Conservation (phyloP, 768 basidiomycete species). For the Chiua virens region DNA sequence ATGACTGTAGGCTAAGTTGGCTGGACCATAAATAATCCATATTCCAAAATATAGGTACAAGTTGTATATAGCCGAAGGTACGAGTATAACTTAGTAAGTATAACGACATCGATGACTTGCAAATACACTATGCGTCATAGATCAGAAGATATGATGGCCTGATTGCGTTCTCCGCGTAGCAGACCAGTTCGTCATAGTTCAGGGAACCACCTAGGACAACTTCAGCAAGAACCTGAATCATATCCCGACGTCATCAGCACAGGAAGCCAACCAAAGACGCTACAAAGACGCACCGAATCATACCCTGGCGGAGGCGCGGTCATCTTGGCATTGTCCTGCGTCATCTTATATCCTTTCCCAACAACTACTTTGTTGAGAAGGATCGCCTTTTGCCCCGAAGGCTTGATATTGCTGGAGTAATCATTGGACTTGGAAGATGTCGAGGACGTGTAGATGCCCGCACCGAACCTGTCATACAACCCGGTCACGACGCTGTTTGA, state of each 20-base stretch:
- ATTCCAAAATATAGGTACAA: neutral
- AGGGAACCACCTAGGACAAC: conserved; percentile 53
- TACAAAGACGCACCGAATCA: conserved; percentile 53
- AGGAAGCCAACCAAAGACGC: neutral
- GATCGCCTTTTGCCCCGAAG: conserved; percentile 59
- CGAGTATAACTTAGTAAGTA: conserved; percentile 6
- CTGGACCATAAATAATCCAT: conserved; percentile 8
- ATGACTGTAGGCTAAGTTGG: too few relatives aligned
- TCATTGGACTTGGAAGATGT: conserved; percentile 82
- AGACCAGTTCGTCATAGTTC: conserved; percentile 71
- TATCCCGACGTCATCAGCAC: neutral
- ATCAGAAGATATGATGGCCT: conserved; percentile 70
- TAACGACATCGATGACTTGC: neutral
- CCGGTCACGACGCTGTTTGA: conserved; percentile 3
- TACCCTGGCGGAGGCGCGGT: conserved; percentile 61
- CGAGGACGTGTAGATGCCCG: conserved; percentile 73
- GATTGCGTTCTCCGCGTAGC: conserved; percentile 71
- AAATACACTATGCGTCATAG: conserved; percentile 48
- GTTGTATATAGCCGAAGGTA: neutral
- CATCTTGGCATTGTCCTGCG: conserved; percentile 53
- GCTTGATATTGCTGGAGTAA: conserved; percentile 60
- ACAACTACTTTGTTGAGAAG: conserved; percentile 76
- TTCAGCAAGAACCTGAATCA: conserved; percentile 62
- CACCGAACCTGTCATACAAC: conserved; percentile 51
- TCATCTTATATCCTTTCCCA: conserved; percentile 67